Evolutionary conservation across 768 basidiomycete species (phyloP).

Genomic region (Leccinellum luteum): DNA sequence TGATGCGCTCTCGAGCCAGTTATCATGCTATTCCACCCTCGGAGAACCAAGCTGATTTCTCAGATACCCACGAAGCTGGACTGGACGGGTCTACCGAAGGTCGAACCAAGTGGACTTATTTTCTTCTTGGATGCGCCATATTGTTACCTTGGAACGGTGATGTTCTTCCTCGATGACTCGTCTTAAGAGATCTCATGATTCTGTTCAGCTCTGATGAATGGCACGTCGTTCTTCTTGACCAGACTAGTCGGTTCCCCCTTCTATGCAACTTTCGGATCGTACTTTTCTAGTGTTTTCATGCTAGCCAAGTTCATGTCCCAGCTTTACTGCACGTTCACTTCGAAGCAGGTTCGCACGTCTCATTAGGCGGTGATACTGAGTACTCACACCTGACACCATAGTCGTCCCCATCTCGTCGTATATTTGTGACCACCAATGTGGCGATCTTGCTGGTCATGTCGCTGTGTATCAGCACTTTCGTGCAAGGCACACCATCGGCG

Average conservation of each 20-base stretch:
- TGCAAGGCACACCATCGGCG: conserved; percentile 46
- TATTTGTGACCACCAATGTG: conserved; percentile 48
- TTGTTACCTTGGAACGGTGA: conserved; percentile 90
- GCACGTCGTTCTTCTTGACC: conserved; percentile 76
- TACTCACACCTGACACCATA: conserved; percentile 28
- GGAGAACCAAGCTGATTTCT: conserved; percentile 7
- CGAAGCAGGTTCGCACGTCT: conserved; percentile 54
- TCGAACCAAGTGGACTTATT: conserved; percentile 60
- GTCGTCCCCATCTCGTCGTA: conserved; percentile 60
- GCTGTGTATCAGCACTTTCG: conserved; percentile 65
- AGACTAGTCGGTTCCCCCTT: conserved; percentile 60
- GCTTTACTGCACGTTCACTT: conserved; percentile 67
- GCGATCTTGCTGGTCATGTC: conserved; percentile 54
- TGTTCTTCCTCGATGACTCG: conserved; percentile 13
- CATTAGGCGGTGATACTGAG: not conserved
- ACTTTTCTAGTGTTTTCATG: conserved; percentile 62
- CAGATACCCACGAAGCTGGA: conserved; percentile 1
- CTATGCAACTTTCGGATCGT: conserved; percentile 61
- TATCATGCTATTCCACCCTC: conserved; percentile 23
- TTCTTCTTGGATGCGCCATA: conserved; percentile 76
- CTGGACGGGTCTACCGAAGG: conserved; percentile 30
- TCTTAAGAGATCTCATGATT: conserved; percentile 1
- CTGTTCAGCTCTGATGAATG: conserved; percentile 75
- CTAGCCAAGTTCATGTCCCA: conserved; percentile 66
- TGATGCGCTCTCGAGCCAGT: conserved; percentile 8